Evolutionary conservation across 140 eudicot species (phyloP), one percentile per base, ranked within the genome.

Genomic region (Anethum foeniculum): DNA sequence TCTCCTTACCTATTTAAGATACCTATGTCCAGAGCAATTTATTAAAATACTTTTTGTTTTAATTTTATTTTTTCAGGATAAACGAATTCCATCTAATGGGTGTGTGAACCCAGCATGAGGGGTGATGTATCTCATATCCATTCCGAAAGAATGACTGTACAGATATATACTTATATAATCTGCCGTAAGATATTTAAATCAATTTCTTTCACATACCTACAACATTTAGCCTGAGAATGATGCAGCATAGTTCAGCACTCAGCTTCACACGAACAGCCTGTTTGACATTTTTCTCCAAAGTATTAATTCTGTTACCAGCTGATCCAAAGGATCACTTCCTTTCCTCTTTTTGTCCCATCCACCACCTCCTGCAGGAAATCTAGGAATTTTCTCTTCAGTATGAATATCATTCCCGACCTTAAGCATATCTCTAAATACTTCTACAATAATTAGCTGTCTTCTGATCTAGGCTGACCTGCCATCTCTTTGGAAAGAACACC

Each of bases 251-350:
- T 0, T 38, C 49, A 36, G 32, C 49, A 56, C 34, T 77, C 27
- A 46, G 81, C 34, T 77, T 56, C 73, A 8, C 71, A 23, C 15
- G 10, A 28, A 6, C 44, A 56, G 71, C 48, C 34, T 38, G 48
- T 77, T 52, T 77, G 25, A 48, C 41, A 77, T 52, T n/a, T 32
- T 64, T 52, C 41, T 18, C 15, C 9, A 62, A 16, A 5, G 7
- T 32, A 3, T 18, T 49, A 36, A 3, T 0, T 41, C 48, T 73
- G 6, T 41, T 77, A 32, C 67, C 48, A 27, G 65, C 69, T 49
- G 68, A 30, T 76, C 68, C 80, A 51, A 10, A 32, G 51, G 80
- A 77, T 54, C 23, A 52, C 51, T 52, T 77, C 30, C 80, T 77
- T 36, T 77, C 52, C 16, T 77, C n/a, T 54, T 56, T 56, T 10